Percentiles rank a stretch among this genome's conserved stretches.
These are phyloP conservation scores for Mycena maculata DNA, from an alignment of 768 basidiomycete species.

Conservation along the genomic window DNA sequence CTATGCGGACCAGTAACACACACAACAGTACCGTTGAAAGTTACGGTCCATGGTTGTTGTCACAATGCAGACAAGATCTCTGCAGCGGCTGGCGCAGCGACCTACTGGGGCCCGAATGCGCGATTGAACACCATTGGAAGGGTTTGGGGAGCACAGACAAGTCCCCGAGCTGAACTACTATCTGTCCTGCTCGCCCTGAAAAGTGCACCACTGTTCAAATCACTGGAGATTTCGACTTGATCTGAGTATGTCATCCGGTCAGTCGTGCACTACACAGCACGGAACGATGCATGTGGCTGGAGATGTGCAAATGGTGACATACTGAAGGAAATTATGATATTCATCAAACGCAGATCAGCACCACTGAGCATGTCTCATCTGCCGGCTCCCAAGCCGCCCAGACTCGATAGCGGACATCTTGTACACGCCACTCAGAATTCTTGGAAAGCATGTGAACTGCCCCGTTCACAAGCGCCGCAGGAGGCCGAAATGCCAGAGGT, in stretches of 20 bases:
- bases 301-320: constrained; percentile 2
- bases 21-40: background rate
- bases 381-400: too few species aligned
- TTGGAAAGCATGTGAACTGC: background rate
- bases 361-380: background rate
- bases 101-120: background rate
- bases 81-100: background rate
- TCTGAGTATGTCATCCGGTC: background rate
- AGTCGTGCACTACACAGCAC: background rate
- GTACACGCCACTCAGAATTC: too few species aligned
- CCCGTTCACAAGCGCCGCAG: background rate
- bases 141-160: background rate
- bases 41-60: constrained; percentile 14
- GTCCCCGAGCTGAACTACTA: background rate
- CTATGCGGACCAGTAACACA: background rate
- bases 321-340: background rate
- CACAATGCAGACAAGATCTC: background rate
- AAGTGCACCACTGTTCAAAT: background rate
- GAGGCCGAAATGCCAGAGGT: too few species aligned
- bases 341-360: background rate
- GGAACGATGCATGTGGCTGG: constrained; percentile 1
- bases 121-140: background rate
- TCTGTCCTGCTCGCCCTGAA: background rate
- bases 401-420: too few species aligned
- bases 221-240: background rate